A percentile compares a stretch with the other conserved stretches of the same genome.
These are phyloP conservation scores for Apiospora aurea DNA, from an alignment of 2,329 filamentous ascomycete species.

Conservation along the genomic window DNA sequence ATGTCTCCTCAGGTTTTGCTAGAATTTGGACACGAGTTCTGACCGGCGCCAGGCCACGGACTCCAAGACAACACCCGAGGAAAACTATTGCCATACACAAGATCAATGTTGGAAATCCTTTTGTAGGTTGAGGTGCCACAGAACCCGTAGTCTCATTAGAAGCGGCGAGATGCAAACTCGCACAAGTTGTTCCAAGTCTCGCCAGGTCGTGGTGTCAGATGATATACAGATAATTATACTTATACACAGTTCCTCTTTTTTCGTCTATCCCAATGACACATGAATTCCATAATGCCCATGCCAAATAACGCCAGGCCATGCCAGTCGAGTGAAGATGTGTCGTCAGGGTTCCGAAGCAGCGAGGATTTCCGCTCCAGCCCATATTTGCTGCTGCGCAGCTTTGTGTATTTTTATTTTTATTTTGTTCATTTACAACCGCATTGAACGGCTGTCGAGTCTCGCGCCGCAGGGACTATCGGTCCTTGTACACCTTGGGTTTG, in stretches of 20 bases:
- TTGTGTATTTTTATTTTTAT: not conserved
- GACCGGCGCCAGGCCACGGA: not conserved
- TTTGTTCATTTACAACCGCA: no score
- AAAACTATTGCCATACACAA: not conserved
- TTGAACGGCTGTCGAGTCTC: not conserved
- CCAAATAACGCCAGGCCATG: constrained; percentile 25
- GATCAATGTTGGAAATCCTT: not conserved
- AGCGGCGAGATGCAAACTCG: constrained; percentile 4
- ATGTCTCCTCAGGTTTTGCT: not conserved
- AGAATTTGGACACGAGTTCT: no score
- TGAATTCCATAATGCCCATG: constrained; percentile 21
- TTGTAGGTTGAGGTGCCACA: not conserved
- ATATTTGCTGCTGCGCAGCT: not conserved
- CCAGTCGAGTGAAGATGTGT: constrained; percentile 26
- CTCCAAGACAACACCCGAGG: not conserved
- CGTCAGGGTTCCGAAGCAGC: constrained; percentile 9
- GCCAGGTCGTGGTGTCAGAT: constrained; percentile 5
- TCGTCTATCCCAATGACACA: constrained; percentile 22
- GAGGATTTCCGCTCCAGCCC: not conserved
- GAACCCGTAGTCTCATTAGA: not conserved
- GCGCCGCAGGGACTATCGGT: constrained; percentile 57
- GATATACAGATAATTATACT: constrained; percentile 23
- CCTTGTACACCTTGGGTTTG: constrained; percentile 95
- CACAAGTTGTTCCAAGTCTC: not conserved
- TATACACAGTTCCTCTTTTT: constrained; percentile 18